Base-by-base conservation (phyloP, 139 green algal species). In the Asterochloris erici region DNA sequence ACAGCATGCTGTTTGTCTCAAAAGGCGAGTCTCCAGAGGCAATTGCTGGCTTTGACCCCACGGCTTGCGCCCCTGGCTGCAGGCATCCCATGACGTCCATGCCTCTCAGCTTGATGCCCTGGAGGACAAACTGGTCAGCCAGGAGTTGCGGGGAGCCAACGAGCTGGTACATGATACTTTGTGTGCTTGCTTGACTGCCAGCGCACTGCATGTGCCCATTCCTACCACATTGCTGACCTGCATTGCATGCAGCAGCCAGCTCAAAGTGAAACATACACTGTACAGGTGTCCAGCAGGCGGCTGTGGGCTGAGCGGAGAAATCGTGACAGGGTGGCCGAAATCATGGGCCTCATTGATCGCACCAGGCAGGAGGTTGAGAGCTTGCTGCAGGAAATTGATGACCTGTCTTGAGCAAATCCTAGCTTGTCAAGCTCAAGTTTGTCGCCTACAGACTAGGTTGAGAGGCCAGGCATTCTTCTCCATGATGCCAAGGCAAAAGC, bases 31-130 rank as follows among this genome's bases (percentile, higher is more conserved):
- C 38, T 54, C 6, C 2, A 54, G 6, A 54, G 38, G 38, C 38
- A 54, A 54, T 54, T 54, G 38, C 38, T 54, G 38, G 38, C 38
- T 54, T 10, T 54, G 38, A 6, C 2, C 38, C 66, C 23, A 26
- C 9, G 66, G 9, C 1, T 73, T 73, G 66, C 66, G 21, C 66
- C 66, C 38, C 9, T 38, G 24, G 26, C 14, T 63, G n/a, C 78
- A 82, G 63, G 78, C 63, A 9, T 73, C 78, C 19, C 78, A 82
- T 74, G 78, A 82, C 24, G 78, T 66, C 14, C 78, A 82, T 29
- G 63, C 61, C 12, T 29, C 27, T 24, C 61, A 73, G 16, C 26
- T 82, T 16, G 78, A 82, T 28, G 28, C 10, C 10, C 61, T 82
- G 38, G 78, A 82, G 28, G 78, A 82, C 63, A 61, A 63, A 21